Evolutionary conservation across 2,329 filamentous ascomycete genomes (phyloP), one percentile per base, ranked within the genome.

Genomic region (Trichoderma asperellum): DNA sequence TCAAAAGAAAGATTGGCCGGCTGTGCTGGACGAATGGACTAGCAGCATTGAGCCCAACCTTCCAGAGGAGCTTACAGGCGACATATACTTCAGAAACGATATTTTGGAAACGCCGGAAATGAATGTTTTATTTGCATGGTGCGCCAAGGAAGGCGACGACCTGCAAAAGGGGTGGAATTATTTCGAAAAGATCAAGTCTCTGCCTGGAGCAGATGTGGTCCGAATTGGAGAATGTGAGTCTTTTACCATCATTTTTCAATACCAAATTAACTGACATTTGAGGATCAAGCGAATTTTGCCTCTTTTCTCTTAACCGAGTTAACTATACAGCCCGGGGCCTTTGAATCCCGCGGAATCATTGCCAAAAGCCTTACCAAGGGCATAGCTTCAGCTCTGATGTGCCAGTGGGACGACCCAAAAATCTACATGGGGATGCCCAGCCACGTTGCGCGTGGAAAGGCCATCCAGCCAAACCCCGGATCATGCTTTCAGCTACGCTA

Each of bases 101-200:
- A 29, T 24, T 11, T 35, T 61, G 34, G 24, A 43, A 16, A 18
- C 10, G 2, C 65, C 65, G 2, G 57, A 43, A 7, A 47, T 61
- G 47, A 55, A 24, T 18, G 29, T 60, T 5, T 35, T 55, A 24
- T 68, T 68, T 18, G 52, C 57, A 12, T 68, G 65, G 65, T 61
- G 35, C 18, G 43, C 57, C 32, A 56, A 61, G 11, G 29, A 68
- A 47, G 57, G 55, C 5, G 55, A 61, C 0, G 65, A 68, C n/a
- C 12, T 68, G 8, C 11, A 43, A 8, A 56, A 35, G 10, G 65
- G 65, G 2, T 60, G 57, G 32, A 29, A 35, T 1, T 40, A 53
- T 43, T 49, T 68, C 2, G 47, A 68, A 0, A 61, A 40, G 57
- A 34, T 61, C 2, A 60, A 61, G 16, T 55, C 24, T 12, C 27